Percentiles rank a stretch among this genome's conserved stretches.
These are phyloP conservation scores for Agastache rugosa DNA, from an alignment of 257 asterid genomes.

Conservation along the genomic window DNA sequence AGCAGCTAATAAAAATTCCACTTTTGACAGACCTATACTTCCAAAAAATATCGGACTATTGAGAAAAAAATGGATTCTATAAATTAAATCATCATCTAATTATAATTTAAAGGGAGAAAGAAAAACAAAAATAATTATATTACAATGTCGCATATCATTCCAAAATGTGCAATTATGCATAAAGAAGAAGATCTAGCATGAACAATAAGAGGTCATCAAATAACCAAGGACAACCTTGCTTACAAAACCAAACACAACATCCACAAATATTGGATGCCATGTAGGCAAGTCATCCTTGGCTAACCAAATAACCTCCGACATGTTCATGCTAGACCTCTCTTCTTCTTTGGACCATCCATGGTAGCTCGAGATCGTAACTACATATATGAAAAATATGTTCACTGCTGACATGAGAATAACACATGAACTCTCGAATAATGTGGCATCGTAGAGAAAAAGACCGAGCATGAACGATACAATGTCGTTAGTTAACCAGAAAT, in stretches of 20 bases:
- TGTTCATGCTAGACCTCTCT: constrained; percentile 10
- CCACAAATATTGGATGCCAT: constrained; percentile 17
- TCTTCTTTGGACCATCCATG: background rate
- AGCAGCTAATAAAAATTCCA: no score
- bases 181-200: constrained; percentile 27
- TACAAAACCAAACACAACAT: constrained; percentile 5
- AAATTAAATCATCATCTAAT: no score
- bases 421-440: background rate
- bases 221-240: constrained; percentile 44
- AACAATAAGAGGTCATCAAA: constrained; percentile 34
- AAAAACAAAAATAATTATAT: no score
- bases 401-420: background rate
- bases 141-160: no score
- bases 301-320: constrained; percentile 12
- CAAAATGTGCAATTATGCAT: no score
- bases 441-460: constrained; percentile 18
- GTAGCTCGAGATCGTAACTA: background rate
- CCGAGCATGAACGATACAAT: constrained; percentile 30
- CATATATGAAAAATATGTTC: background rate
- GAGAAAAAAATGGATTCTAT: no score
- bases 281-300: constrained; percentile 32
- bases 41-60: no score
- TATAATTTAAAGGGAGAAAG: no score
- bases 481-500: constrained; percentile 38
- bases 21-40: no score